Conservation (phyloP, 179 eudicot species). For the Actinidia polygama region DNA sequence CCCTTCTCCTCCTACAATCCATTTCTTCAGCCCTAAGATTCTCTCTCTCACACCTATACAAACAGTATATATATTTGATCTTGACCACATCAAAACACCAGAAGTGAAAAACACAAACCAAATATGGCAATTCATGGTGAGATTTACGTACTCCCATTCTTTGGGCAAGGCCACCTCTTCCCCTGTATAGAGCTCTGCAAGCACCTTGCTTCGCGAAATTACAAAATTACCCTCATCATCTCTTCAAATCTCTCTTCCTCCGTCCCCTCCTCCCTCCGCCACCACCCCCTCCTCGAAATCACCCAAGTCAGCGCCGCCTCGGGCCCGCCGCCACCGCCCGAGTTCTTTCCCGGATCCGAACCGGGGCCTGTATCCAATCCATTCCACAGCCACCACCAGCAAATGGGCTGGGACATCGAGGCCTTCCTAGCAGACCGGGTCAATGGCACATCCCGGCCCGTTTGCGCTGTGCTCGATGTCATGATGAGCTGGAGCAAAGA, state of each 20-base stretch:
- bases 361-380: conserved; percentile 25
- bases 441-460: conserved; percentile 31
- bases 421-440: conserved; percentile 29
- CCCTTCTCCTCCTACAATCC: neutral
- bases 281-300: conserved; percentile 39
- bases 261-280: conserved; percentile 45
- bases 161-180: conserved; percentile 73
- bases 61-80: neutral
- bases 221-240: conserved; percentile 47
- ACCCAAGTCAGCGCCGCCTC: conserved; percentile 28
- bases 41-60: neutral
- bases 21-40: conserved; percentile 3
- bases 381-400: conserved; percentile 20
- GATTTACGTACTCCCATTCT: conserved; percentile 59
- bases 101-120: neutral
- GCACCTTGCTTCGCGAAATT: conserved; percentile 44
- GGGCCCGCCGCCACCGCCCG: conserved; percentile 37
- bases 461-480: conserved; percentile 57
- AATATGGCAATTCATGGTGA: conserved; percentile 35
- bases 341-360: conserved; percentile 4
- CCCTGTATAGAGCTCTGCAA: conserved; percentile 67
- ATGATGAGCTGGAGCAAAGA: conserved; percentile 71
- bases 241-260: conserved; percentile 56
- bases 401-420: conserved; percentile 44
- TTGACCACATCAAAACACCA: neutral